Conservation (phyloP, 2,329 filamentous ascomycete genomes). For the Metarhizium humberi region DNA sequence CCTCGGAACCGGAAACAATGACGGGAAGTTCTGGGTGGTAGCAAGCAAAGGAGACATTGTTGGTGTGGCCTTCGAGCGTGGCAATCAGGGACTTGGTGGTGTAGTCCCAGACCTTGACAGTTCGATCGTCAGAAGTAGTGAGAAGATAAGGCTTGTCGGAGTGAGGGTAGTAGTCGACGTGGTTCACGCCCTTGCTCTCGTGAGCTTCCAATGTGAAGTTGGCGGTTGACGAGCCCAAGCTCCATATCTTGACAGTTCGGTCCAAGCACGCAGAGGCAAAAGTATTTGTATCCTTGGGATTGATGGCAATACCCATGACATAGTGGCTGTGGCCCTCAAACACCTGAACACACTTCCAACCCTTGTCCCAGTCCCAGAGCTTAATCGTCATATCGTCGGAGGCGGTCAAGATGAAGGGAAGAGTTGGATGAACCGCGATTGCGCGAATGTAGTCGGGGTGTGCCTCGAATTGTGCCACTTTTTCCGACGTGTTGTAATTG, state of each 20-base stretch:
- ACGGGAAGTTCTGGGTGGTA: conserved; percentile 96
- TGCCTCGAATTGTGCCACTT: conserved; percentile 93
- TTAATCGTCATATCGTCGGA: conserved; percentile 99
- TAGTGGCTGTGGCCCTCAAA: conserved; percentile 97
- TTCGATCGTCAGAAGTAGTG: conserved; percentile 92
- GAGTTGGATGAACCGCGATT: conserved; percentile 89
- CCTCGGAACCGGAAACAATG: conserved; percentile 96
- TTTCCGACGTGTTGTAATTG: conserved; percentile 99
- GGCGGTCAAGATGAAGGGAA: conserved; percentile 91
- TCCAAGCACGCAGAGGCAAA: conserved; percentile 93
- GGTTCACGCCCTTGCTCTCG: conserved; percentile 95
- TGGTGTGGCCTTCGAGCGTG: conserved; percentile 92
- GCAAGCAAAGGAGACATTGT: conserved; percentile 95
- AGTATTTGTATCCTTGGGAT: conserved; percentile 92
- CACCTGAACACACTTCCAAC: conserved; percentile 94
- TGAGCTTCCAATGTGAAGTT: conserved; percentile 97
- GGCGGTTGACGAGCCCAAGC: conserved; percentile 80
- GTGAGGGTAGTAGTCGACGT: conserved; percentile 81
- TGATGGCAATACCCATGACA: conserved; percentile 93
- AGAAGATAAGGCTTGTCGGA: conserved; percentile 79
- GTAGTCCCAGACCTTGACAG: conserved; percentile 98
- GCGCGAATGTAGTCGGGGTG: conserved; percentile 98
- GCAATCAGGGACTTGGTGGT: conserved; percentile 96
- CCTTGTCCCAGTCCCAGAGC: conserved; percentile 98
- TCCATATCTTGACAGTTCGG: conserved; percentile 97